Conservation (phyloP, 768 basidiomycete genomes). For the Thelephora ganbajun region DNA sequence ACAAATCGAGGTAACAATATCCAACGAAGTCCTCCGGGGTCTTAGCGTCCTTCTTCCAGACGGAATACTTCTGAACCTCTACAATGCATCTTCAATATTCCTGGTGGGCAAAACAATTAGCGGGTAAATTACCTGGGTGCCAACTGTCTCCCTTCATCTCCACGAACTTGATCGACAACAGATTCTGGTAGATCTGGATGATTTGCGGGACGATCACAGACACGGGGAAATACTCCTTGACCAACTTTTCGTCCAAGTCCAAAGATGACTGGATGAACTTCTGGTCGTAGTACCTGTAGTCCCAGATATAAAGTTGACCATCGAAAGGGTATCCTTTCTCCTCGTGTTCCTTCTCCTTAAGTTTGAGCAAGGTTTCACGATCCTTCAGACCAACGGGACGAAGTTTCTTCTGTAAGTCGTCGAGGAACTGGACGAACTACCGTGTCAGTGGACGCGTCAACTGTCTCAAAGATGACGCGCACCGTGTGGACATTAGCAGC, state of each 20-base stretch:
- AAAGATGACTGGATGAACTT: conserved; percentile 54
- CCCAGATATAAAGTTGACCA: conserved; percentile 70
- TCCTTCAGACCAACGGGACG: conserved; percentile 62
- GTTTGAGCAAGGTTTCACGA: conserved; percentile 43
- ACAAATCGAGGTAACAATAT: conserved; percentile 80
- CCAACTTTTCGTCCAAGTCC: conserved; percentile 57
- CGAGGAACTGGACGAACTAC: conserved; percentile 42
- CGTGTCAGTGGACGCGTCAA: neutral
- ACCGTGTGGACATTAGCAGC: conserved; percentile 47
- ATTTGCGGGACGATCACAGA: conserved; percentile 71
- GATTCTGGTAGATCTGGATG: conserved; percentile 68
- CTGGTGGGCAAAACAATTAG: neutral
- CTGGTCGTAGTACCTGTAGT: conserved; percentile 65
- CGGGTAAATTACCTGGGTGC: conserved; percentile 51
- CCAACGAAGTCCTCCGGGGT: conserved; percentile 65
- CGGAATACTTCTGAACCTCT: conserved; percentile 77
- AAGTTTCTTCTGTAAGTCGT: conserved; percentile 61
- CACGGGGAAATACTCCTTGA: conserved; percentile 88
- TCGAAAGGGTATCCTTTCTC: conserved; percentile 49
- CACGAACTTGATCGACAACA: conserved; percentile 62
- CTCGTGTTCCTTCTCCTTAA: conserved; percentile 66
- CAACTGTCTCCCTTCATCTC: conserved; percentile 49
- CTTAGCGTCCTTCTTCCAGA: conserved; percentile 71
- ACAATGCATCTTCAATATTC: neutral
- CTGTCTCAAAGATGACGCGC: conserved; percentile 8